These are phyloP conservation scores for Penicillium flavigenum DNA, from an alignment of 495 filamentous ascomycete genomes.

Conservation along the genomic window DNA sequence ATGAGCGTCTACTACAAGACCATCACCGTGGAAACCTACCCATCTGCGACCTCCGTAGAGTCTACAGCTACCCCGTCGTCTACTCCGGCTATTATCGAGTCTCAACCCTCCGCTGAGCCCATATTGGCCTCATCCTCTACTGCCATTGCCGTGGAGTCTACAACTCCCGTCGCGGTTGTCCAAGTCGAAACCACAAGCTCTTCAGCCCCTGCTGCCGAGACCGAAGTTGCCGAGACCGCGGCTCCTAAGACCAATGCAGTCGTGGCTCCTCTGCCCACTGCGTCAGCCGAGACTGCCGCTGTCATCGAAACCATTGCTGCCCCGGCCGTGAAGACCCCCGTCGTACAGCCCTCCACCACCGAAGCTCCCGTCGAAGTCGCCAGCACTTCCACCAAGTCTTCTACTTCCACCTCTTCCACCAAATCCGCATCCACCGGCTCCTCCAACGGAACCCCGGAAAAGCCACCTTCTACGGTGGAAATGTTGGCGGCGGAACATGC, in stretches of 20 bases:
- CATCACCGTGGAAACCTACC: not conserved
- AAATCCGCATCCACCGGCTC: not conserved
- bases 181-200: slow-evolving; percentile 3
- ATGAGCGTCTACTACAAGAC: slow-evolving; percentile 20
- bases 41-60: slow-evolving; percentile 6
- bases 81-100: not conserved
- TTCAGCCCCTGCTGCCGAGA: slow-evolving; percentile 8
- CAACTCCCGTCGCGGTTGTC: slow-evolving; percentile 1
- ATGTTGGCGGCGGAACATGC: slow-evolving; percentile 57
- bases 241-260: slow-evolving; percentile 13
- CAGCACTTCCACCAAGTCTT: slow-evolving; percentile 18
- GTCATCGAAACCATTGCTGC: slow-evolving; percentile 12
- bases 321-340: slow-evolving; percentile 1
- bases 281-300: slow-evolving; percentile 11
- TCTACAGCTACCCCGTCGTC: slow-evolving; percentile 11
- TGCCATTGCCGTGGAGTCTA: not conserved
- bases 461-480: slow-evolving; percentile 58
- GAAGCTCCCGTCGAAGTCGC: slow-evolving; percentile 7
- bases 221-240: slow-evolving; percentile 7
- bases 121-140: slow-evolving; percentile 6
- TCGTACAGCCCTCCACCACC: slow-evolving; percentile 13
- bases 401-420: slow-evolving; percentile 16
- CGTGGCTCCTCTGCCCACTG: slow-evolving; percentile 2
- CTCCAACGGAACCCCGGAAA: slow-evolving; percentile 28
- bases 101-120: slow-evolving; percentile 5